These are phyloP conservation scores for Ogataea naganishii DNA, from an alignment of 805 yeast species.

Conservation along the genomic window DNA sequence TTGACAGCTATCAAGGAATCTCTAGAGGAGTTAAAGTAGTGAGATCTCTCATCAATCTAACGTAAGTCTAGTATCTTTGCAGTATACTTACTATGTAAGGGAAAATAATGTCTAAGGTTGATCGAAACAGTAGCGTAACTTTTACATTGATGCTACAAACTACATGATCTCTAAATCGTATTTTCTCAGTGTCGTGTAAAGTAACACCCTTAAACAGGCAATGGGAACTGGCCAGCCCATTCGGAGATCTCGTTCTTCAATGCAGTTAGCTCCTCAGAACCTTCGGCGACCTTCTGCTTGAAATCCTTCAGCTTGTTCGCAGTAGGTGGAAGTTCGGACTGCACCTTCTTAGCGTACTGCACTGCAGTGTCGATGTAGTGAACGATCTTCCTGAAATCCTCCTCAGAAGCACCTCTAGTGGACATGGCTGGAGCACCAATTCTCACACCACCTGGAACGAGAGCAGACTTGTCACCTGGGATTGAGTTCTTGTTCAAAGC, in stretches of 20 bases:
- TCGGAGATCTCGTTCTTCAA: conserved; percentile 71
- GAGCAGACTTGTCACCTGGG: conserved; percentile 95
- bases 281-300: conserved; percentile 71
- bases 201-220: conserved; percentile 35
- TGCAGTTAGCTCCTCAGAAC: conserved; percentile 56
- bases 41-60: conserved; percentile 34
- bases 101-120: too few species aligned
- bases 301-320: conserved; percentile 95
- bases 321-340: conserved; percentile 74
- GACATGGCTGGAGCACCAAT: conserved; percentile 99
- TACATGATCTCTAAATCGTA: too few species aligned
- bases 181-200: neutral
- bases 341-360: conserved; percentile 64
- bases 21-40: conserved; percentile 31
- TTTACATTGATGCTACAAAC: too few species aligned
- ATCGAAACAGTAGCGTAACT: too few species aligned
- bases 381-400: conserved; percentile 75
- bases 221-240: conserved; percentile 90
- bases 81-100: too few species aligned
- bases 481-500: conserved; percentile 96
- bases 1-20: conserved; percentile 37
- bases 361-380: conserved; percentile 77
- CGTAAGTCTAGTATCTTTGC: neutral
- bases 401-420: conserved; percentile 89
- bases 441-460: conserved; percentile 95